A percentile compares a stretch with the other conserved stretches of the same genome.
Evolutionary conservation across 768 basidiomycete species (phyloP).

Genomic region (Macrolepiota fuliginosa): DNA sequence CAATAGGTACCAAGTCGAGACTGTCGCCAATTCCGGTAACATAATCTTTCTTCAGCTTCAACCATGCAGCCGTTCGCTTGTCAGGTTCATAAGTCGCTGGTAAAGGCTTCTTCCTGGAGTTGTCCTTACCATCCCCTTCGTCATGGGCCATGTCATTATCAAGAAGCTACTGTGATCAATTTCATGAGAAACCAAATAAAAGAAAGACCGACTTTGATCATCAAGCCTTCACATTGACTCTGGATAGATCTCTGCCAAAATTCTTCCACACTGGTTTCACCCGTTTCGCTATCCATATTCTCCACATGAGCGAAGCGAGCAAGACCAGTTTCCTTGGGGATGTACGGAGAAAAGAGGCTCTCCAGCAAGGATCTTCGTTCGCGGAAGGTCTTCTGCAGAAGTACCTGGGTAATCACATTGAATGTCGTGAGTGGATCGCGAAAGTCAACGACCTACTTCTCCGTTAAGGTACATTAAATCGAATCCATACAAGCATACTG

Average conservation of each 20-base stretch:
- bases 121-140: conserved; percentile 27
- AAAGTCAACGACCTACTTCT: conserved; percentile 46
- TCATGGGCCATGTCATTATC: conserved; percentile 44
- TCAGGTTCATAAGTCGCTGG: conserved; percentile 91
- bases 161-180: conserved; percentile 46
- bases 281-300: conserved; percentile 63
- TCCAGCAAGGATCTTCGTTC: conserved; percentile 64
- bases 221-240: conserved; percentile 86
- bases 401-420: conserved; percentile 39
- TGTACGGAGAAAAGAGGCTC: conserved; percentile 55
- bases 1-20: conserved; percentile 69
- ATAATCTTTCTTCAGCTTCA: conserved; percentile 94
- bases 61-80: conserved; percentile 82
- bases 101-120: conserved; percentile 57
- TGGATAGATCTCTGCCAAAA: conserved; percentile 79
- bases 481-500: conserved; percentile 84
- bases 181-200: background rate
- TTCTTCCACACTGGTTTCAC: conserved; percentile 58
- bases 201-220: conserved; percentile 71
- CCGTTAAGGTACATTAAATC: conserved; percentile 87
- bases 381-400: conserved; percentile 69
- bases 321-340: conserved; percentile 35
- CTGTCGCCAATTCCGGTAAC: conserved; percentile 76
- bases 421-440: background rate
- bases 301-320: conserved; percentile 77